phyloP scores from a whole-genome alignment of 2,329 filamentous ascomycete genomes.

The Seiridium unicorne region DNA sequence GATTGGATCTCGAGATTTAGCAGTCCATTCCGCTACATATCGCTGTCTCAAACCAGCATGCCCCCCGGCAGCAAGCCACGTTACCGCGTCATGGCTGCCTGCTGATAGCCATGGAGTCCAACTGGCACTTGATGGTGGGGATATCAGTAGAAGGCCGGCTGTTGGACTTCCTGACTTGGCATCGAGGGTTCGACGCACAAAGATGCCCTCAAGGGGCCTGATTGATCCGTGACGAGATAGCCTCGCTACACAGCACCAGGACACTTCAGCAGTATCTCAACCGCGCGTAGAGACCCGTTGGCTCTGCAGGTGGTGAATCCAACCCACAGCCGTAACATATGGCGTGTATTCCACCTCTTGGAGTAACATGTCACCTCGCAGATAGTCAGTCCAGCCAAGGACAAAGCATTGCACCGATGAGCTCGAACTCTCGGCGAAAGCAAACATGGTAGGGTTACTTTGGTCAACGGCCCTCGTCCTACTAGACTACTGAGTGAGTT shows the following conservation, averaged over 20 bases:
- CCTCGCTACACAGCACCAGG: background rate
- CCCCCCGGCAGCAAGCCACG: background rate
- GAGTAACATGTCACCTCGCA: conserved; percentile 6
- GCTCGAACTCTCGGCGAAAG: conserved; percentile 6
- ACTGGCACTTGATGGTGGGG: background rate
- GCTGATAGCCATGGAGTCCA: background rate
- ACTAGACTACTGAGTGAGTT: background rate
- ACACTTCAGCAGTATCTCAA: background rate
- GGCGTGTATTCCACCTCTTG: background rate
- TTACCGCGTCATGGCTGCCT: background rate
- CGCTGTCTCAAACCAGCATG: background rate
- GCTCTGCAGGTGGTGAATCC: too few species aligned
- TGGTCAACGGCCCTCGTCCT: background rate
- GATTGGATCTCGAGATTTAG: conserved; percentile 4
- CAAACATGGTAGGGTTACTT: conserved; percentile 8
- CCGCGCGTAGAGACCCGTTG: too few species aligned
- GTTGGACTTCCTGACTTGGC: background rate
- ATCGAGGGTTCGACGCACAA: background rate
- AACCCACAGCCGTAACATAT: too few species aligned
- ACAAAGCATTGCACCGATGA: background rate
- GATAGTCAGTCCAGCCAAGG: background rate
- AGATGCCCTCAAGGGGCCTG: background rate
- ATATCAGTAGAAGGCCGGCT: background rate
- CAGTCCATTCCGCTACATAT: background rate
- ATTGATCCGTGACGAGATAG: background rate